Base-by-base conservation (phyloP, 169 alveolate genomes). In the Eimeria brunetti region DNA sequence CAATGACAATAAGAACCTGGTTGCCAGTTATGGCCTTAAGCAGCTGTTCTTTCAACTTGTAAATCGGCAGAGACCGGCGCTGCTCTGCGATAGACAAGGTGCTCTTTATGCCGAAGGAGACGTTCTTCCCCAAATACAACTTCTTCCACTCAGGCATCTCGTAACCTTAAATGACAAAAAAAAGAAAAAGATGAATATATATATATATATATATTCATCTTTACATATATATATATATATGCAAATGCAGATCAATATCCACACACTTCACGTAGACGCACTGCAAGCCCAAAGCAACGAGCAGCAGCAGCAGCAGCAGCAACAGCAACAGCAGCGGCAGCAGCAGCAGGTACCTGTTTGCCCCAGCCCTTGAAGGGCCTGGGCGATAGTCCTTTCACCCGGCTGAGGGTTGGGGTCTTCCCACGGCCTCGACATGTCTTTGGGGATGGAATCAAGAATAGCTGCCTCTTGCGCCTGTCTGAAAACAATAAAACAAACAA, bases 61-160 rank as follows among this genome's bases (percentile, higher is more conserved):
- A 99, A 71, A 99, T 99, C 5, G 99, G 99, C 81, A 99, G 98
- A 20, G 98, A 96, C 97, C 98, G 99, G 71, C 99, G 97, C 97
- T 99, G 99, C 67, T 99, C 99, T 95, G 97, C 96, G 14, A 99
- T 98, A 69, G 95, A 64, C 88, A 89, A 67, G 30, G 53, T 91
- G 73, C 95, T 96, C 96, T 97, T 97, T 88, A 96, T 96, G 22
- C 98, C 98, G 64, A 95, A 96, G 64, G 98, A 95, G 24, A 98
- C 97, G 75, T 96, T 96, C 91, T 97, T 97, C 71, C 97, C 98
- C 62, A 97, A 93, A 86, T 97, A 97, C 94, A 96, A 95, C 96
- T 97, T 97, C 96, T 98, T 98, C 99, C 99, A 99, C 96, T 99
- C 99, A 1, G 99, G 99, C 88, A 97, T 90, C 76, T 97, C 98